phyloP scores from a whole-genome alignment of 2,329 filamentous ascomycete species.

The Colletotrichum lini region DNA sequence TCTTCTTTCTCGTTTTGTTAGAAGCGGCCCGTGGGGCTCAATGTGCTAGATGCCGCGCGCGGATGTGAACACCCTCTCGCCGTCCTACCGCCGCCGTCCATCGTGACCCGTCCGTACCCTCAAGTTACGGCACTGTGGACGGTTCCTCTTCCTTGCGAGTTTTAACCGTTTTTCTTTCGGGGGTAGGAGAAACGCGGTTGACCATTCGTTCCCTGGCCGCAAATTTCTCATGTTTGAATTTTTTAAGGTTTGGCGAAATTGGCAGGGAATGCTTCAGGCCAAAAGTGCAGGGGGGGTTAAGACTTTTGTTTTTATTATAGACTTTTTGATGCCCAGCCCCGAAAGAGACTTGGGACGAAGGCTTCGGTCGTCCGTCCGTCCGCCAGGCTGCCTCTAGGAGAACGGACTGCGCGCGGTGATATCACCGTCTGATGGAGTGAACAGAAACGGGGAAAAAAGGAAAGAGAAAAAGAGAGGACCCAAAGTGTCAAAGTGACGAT shows the following conservation, averaged over 20 bases:
- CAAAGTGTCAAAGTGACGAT: neutral
- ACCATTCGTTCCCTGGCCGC: conserved; percentile 7
- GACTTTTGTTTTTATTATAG: neutral
- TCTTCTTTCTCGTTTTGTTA: neutral
- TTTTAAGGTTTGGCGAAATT: neutral
- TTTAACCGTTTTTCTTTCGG: conserved; percentile 27
- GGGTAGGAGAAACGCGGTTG: neutral
- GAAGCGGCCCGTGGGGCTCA: no score
- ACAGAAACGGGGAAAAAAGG: neutral
- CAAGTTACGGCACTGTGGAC: neutral
- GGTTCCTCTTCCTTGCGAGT: conserved; percentile 12
- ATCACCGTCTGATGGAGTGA: conserved; percentile 2
- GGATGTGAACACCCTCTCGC: neutral
- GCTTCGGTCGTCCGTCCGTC: neutral
- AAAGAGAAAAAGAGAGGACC: neutral
- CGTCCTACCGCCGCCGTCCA: conserved; percentile 8
- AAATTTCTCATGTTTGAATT: conserved; percentile 1
- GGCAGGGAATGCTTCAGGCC: neutral
- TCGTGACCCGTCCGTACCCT: conserved; percentile 6
- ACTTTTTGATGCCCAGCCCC: conserved; percentile 1
- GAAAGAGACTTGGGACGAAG: neutral
- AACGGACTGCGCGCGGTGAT: neutral
- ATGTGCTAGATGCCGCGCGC: neutral
- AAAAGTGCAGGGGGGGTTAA: neutral
- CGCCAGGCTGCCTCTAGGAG: neutral